These are phyloP conservation scores for Ulota crispa DNA, from an alignment of 225 moss, liverwort and hornwort species.

Conservation along the genomic window DNA sequence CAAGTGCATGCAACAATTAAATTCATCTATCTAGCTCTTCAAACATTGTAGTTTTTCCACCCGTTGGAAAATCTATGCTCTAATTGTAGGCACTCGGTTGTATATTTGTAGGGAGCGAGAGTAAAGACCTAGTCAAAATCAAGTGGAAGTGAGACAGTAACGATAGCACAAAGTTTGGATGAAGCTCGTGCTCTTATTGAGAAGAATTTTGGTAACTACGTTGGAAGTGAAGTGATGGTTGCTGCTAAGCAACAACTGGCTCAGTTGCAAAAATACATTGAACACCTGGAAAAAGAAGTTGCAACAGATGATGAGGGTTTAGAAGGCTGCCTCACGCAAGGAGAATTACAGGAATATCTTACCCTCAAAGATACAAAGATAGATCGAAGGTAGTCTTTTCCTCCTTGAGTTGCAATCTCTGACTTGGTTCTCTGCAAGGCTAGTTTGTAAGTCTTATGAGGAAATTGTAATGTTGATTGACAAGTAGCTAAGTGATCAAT, in stretches of 20 bases:
- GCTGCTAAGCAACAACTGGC: conserved; percentile 80
- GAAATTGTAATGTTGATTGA: conserved; percentile 28
- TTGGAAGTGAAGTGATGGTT: conserved; percentile 94
- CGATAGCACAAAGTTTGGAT: conserved; percentile 68
- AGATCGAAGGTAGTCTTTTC: conserved; percentile 42
- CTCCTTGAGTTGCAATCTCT: conserved; percentile 3
- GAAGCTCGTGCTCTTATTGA: conserved; percentile 93
- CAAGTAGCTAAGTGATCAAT: conserved; percentile 59
- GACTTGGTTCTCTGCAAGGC: conserved; percentile 16
- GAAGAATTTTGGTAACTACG: conserved; percentile 95
- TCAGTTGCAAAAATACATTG: conserved; percentile 65
- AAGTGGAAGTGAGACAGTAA: conserved; percentile 46
- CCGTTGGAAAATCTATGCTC: neutral
- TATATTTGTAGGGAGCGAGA: conserved; percentile 69
- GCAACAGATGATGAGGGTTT: conserved; percentile 49
- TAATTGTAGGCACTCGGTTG: neutral
- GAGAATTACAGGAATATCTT: conserved; percentile 67
- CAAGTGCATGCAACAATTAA: conserved; percentile 4
- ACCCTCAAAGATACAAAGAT: conserved; percentile 59
- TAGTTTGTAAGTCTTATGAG: conserved; percentile 29
- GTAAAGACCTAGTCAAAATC: conserved; percentile 51
- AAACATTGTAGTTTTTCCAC: neutral
- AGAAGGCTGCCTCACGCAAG: conserved; percentile 63
- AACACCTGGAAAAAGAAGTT: conserved; percentile 52
- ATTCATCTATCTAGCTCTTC: conserved; percentile 1